Evolutionary conservation across 495 filamentous ascomycete species (phyloP).

Genomic region (Apodospora peruviana): DNA sequence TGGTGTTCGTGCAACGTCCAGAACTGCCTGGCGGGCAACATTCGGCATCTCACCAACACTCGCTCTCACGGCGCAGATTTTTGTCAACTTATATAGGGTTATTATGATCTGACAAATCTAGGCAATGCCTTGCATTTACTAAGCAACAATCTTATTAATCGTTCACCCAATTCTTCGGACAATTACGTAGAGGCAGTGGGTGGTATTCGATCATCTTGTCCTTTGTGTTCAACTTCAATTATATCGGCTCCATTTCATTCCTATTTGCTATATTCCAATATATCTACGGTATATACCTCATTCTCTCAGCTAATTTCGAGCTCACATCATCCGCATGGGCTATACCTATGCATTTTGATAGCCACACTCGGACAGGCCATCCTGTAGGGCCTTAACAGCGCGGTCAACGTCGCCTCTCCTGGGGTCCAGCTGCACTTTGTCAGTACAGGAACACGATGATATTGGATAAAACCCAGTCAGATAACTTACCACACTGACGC

Average conservation of each 20-base stretch:
- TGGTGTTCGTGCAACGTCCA: neutral
- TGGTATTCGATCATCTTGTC: no score
- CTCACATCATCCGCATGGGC: neutral
- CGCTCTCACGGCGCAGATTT: neutral
- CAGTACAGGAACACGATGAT: neutral
- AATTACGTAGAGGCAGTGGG: no score
- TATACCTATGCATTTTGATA: constrained; percentile 48
- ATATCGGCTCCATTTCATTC: neutral
- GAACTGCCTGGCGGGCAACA: neutral
- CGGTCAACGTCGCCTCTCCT: constrained; percentile 68
- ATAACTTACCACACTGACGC: constrained; percentile 68
- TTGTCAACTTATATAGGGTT: no score
- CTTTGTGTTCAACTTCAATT: no score
- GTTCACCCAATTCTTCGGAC: neutral
- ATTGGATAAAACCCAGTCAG: neutral
- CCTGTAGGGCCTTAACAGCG: constrained; percentile 71
- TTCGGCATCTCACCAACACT: neutral
- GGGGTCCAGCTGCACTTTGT: constrained; percentile 48
- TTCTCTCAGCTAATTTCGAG: neutral
- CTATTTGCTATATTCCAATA: neutral
- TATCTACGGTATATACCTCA: neutral
- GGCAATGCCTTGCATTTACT: neutral
- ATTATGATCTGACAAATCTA: no score
- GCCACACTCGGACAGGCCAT: constrained; percentile 65
- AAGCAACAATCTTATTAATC: neutral